Evolutionary conservation across 2,329 filamentous ascomycete genomes (phyloP).

Genomic region (Hypomyces perniciosus): DNA sequence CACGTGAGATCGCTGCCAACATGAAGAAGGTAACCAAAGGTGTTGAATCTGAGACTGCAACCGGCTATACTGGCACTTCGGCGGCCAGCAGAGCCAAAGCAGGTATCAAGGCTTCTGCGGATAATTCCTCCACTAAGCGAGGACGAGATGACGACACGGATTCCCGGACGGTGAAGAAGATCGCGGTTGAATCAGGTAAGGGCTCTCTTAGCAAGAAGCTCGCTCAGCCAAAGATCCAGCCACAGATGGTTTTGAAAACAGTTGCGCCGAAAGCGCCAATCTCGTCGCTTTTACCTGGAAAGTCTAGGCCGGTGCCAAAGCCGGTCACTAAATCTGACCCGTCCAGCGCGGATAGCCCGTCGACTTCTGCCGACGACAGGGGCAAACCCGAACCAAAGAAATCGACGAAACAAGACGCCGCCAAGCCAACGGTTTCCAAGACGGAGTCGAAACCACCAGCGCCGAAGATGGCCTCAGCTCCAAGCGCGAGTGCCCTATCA

Average conservation of each 20-base stretch:
- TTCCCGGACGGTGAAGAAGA: constrained; percentile 36
- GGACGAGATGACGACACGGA: constrained; percentile 36
- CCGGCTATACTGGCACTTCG: constrained; percentile 35
- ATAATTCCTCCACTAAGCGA: constrained; percentile 29
- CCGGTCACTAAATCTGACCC: constrained; percentile 33
- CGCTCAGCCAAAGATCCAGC: constrained; percentile 29
- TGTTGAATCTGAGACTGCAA: constrained; percentile 28
- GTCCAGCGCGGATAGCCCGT: constrained; percentile 20
- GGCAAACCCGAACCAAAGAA: constrained; percentile 25
- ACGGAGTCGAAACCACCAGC: constrained; percentile 25
- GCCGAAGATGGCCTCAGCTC: constrained; percentile 23
- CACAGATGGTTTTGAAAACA: constrained; percentile 24
- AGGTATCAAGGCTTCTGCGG: constrained; percentile 24
- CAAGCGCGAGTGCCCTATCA: constrained; percentile 35
- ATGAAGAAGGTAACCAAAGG: constrained; percentile 35
- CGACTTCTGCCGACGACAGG: constrained; percentile 27
- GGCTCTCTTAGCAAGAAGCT: constrained; percentile 36
- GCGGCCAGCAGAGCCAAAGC: constrained; percentile 33
- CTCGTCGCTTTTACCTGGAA: constrained; percentile 42
- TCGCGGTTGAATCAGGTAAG: constrained; percentile 34
- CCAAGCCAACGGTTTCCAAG: constrained; percentile 18
- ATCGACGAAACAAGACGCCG: constrained; percentile 15
- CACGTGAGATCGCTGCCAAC: constrained; percentile 50
- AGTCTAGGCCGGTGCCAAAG: constrained; percentile 40
- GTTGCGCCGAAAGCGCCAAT: constrained; percentile 25